Conservation (phyloP, 495 filamentous ascomycete genomes). For the Sphaerosporella brunnea region DNA sequence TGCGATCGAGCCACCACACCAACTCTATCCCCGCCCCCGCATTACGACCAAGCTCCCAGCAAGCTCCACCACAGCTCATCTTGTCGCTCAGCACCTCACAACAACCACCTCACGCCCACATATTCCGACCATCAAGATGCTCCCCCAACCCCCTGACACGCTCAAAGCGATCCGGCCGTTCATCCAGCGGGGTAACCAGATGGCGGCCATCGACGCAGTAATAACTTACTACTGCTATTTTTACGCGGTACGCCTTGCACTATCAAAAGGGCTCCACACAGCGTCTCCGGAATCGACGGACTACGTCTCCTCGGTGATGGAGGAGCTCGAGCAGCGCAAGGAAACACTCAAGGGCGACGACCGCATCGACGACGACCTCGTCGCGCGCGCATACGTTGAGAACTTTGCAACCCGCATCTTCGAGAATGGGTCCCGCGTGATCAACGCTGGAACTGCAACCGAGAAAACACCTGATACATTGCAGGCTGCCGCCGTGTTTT, state of each 20-base stretch:
- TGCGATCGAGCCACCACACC: too few species aligned
- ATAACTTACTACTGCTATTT: constrained; percentile 93
- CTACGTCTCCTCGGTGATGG: constrained; percentile 73
- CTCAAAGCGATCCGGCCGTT: constrained; percentile 62
- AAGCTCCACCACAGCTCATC: too few species aligned
- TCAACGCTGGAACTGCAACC: constrained; percentile 70
- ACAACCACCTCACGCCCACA: too few species aligned
- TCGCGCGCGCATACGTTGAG: constrained; percentile 79
- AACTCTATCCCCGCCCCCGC: too few species aligned
- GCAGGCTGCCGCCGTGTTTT: constrained; percentile 74
- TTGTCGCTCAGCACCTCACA: too few species aligned
- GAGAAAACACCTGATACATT: constrained; percentile 87
- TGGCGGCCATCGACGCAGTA: constrained; percentile 68
- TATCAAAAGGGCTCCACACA: constrained; percentile 58
- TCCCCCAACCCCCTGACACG: constrained; percentile 51
- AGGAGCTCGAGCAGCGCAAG: constrained; percentile 53
- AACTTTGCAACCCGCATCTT: constrained; percentile 85
- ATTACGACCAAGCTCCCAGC: too few species aligned
- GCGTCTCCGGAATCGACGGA: constrained; percentile 51
- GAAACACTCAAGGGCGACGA: constrained; percentile 36
- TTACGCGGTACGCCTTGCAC: constrained; percentile 81
- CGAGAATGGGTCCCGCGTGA: constrained; percentile 57
- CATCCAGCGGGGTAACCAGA: constrained; percentile 61
- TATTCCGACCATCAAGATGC: constrained; percentile 46
- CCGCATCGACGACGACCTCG: constrained; percentile 61